Base-by-base conservation (phyloP, 495 filamentous ascomycete genomes). In the Daldinia childiae region DNA sequence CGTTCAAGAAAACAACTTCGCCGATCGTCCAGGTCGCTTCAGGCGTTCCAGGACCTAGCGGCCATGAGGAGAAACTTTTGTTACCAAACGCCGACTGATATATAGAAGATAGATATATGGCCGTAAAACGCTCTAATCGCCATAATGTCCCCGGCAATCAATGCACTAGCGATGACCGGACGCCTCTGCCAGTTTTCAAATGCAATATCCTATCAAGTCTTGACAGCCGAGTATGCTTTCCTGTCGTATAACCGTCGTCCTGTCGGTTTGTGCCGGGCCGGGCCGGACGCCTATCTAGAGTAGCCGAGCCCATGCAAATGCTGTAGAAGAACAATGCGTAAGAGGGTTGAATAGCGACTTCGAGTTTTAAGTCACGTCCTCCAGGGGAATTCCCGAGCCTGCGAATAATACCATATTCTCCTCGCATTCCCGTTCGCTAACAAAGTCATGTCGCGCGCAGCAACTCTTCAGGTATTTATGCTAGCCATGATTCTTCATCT, bases 401-500 rank as follows among this genome's bases (percentile, higher is more conserved):
- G 14, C 12, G 39, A 21, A 17, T 55, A 11, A 17, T 55, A 26
- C 24, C 27, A 64, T 54, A 26, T 9, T 29, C 7, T 72, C 21
- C 24, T 21, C 26, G 21, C 19, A 8, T 58, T 38, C 21, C 30
- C 9, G 24, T 21, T 45, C 14, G 30, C 29, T 8, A 21, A 24
- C 36, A 38, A 26, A 38, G 48, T 15, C 6, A 19, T 26, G 34
- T 5, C 19, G 34, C 15, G 29, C 36, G 50, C 30, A 51, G 15
- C 26, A 24, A 36, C 26, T 17, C 17, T 4, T 0, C 27, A 14
- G 34, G 34, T 14, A 45, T 9, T 69, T 77, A 85, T 19, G 83
- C 82, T 29, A 85, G 77, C 83, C 83, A 85, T 19, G 81, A 80
- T 71, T 85, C 82, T 51, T 85, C 83, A 50, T 83, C 80, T 54